These are phyloP conservation scores for Aspergillus nidulans DNA, from an alignment of 495 filamentous ascomycete genomes.

Conservation along the genomic window DNA sequence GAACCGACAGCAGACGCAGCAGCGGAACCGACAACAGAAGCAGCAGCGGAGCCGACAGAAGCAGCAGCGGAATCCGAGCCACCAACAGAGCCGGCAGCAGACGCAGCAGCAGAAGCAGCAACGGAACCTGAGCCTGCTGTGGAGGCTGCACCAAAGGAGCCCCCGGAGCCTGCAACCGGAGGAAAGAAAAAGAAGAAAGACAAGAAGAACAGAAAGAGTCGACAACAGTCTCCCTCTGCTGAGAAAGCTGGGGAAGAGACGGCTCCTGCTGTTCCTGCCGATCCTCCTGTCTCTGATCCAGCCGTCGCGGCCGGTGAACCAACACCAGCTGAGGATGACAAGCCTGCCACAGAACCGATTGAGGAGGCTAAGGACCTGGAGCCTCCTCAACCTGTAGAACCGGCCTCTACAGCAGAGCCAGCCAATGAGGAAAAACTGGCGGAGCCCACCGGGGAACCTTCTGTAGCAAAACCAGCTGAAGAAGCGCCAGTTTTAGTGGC, in stretches of 20 bases:
- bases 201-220: background rate
- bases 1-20: background rate
- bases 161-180: background rate
- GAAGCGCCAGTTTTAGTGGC: conserved; percentile 3
- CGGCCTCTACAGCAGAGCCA: conserved; percentile 12
- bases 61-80: background rate
- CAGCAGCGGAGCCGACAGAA: background rate
- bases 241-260: conserved; percentile 5
- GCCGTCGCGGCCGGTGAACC: background rate
- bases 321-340: background rate
- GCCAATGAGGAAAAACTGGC: background rate
- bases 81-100: background rate
- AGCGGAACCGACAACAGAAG: background rate
- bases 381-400: background rate
- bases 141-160: background rate
- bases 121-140: conserved; percentile 3
- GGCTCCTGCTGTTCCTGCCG: background rate
- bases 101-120: conserved; percentile 15
- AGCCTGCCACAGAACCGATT: background rate
- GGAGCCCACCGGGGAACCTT: background rate
- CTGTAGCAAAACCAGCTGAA: background rate
- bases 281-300: background rate
- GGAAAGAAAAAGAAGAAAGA: background rate
- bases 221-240: background rate
- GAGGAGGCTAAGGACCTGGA: background rate